phyloP scores from a whole-genome alignment of 129 eudicot genomes.

The Centrapalus pauciflorus region DNA sequence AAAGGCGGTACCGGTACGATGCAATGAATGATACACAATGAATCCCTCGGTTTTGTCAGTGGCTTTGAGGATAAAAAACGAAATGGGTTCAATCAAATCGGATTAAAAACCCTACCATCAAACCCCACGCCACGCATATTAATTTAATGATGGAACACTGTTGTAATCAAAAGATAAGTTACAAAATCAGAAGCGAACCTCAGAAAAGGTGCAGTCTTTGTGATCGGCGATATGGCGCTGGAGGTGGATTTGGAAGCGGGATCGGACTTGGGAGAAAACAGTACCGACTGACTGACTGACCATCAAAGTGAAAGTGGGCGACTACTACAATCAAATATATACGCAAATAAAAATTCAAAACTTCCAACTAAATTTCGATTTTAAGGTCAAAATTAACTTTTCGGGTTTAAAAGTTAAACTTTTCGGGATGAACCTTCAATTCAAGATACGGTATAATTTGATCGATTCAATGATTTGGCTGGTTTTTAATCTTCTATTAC shows the following conservation, averaged over 20 bases:
- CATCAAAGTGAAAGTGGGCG: too few relatives aligned
- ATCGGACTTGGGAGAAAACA: conserved; percentile 19
- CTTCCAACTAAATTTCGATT: conserved; percentile 6
- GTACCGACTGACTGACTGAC: too few relatives aligned
- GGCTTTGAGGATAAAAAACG: neutral
- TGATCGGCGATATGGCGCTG: conserved; percentile 1
- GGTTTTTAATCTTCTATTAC: too few relatives aligned
- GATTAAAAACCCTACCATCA: conserved; percentile 10
- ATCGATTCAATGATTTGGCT: too few relatives aligned
- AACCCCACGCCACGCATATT: conserved; percentile 12
- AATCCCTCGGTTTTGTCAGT: neutral
- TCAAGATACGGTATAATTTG: too few relatives aligned
- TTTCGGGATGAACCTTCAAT: too few relatives aligned
- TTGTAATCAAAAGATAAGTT: neutral
- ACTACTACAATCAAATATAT: too few relatives aligned
- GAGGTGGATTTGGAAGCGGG: neutral
- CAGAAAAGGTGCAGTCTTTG: neutral
- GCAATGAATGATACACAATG: conserved; percentile 6
- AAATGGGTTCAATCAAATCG: conserved; percentile 7
- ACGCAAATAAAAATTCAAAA: neutral
- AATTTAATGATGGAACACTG: neutral
- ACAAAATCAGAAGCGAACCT: conserved; percentile 13
- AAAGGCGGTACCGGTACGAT: conserved; percentile 9
- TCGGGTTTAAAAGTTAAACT: too few relatives aligned
- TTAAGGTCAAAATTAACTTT: conserved; percentile 21